Evolutionary conservation across 257 asterid species (phyloP).

Genomic region (Solanum ossicruentum): DNA sequence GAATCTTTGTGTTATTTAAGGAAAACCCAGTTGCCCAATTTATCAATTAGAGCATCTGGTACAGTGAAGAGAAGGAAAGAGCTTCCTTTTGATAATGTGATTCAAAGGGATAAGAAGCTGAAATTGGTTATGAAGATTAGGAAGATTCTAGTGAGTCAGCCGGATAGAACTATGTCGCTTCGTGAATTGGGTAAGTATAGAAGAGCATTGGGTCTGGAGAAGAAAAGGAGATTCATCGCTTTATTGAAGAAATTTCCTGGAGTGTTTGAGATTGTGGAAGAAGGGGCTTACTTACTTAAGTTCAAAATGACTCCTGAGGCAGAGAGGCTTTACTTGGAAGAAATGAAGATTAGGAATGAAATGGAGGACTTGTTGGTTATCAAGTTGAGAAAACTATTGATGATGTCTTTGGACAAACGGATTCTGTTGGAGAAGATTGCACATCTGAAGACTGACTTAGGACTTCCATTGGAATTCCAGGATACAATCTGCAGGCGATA

Average conservation of each 20-base stretch:
- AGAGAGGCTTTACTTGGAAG: constrained; percentile 87
- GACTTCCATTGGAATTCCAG: constrained; percentile 74
- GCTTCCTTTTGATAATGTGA: constrained; percentile 79
- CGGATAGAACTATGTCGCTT: constrained; percentile 70
- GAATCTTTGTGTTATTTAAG: constrained; percentile 16
- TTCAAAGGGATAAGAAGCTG: constrained; percentile 93
- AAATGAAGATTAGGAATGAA: constrained; percentile 64
- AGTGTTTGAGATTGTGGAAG: constrained; percentile 88
- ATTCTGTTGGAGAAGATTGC: constrained; percentile 87
- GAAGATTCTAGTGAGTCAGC: constrained; percentile 80
- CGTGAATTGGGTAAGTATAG: constrained; percentile 76
- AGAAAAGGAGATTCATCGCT: constrained; percentile 66
- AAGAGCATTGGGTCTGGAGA: constrained; percentile 55
- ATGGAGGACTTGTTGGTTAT: constrained; percentile 85
- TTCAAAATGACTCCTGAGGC: constrained; percentile 86
- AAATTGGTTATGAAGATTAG: constrained; percentile 74
- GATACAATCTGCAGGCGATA: constrained; percentile 80
- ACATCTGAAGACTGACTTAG: constrained; percentile 78
- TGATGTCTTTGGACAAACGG: constrained; percentile 90
- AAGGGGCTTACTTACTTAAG: constrained; percentile 75
- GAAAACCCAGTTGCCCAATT: constrained; percentile 17
- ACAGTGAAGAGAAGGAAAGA: constrained; percentile 90
- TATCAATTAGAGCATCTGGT: constrained; percentile 37
- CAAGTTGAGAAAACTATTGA: constrained; percentile 78
- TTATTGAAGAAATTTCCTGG: constrained; percentile 79